These are phyloP conservation scores for Diplodia scrobiculata DNA, from an alignment of 2,329 filamentous ascomycete genomes.

Conservation along the genomic window DNA sequence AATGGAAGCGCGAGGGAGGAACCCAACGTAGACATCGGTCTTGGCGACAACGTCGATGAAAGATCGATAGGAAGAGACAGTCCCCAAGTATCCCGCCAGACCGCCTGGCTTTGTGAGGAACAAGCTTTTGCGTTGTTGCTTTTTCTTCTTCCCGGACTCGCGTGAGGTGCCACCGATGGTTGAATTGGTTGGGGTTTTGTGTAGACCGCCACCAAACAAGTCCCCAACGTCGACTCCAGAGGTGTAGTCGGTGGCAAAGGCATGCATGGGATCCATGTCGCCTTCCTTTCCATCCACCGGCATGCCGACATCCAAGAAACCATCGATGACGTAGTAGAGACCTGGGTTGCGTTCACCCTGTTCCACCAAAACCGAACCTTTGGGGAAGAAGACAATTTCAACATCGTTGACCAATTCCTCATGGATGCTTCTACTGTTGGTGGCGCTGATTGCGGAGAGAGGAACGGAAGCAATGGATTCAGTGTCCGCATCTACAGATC, in stretches of 20 bases:
- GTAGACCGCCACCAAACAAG: constrained; percentile 33
- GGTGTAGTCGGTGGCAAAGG: constrained; percentile 38
- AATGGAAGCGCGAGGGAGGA: constrained; percentile 79
- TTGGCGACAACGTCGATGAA: constrained; percentile 97
- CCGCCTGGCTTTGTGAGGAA: constrained; percentile 93
- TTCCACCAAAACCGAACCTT: constrained; percentile 90
- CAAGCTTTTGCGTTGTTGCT: constrained; percentile 67
- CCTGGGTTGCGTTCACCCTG: constrained; percentile 97
- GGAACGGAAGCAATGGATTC: constrained; percentile 72
- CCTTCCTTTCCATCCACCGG: constrained; percentile 65
- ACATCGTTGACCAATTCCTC: constrained; percentile 88
- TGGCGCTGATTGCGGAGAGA: constrained; percentile 53
- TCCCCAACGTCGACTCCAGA: constrained; percentile 44
- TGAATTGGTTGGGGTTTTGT: constrained; percentile 36
- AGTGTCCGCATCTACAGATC: constrained; percentile 75
- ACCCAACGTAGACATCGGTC: constrained; percentile 97
- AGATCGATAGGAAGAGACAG: constrained; percentile 90
- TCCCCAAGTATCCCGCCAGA: constrained; percentile 90
- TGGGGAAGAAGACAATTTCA: constrained; percentile 96
- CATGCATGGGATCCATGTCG: constrained; percentile 50
- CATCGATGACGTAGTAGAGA: constrained; percentile 95
- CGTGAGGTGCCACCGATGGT: constrained; percentile 31
- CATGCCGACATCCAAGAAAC: constrained; percentile 93
- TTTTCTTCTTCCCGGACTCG: constrained; percentile 47
- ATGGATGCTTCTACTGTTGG: constrained; percentile 50